Base-by-base conservation (phyloP, 176 grass and related monocot genomes). In the Canna indica region DNA sequence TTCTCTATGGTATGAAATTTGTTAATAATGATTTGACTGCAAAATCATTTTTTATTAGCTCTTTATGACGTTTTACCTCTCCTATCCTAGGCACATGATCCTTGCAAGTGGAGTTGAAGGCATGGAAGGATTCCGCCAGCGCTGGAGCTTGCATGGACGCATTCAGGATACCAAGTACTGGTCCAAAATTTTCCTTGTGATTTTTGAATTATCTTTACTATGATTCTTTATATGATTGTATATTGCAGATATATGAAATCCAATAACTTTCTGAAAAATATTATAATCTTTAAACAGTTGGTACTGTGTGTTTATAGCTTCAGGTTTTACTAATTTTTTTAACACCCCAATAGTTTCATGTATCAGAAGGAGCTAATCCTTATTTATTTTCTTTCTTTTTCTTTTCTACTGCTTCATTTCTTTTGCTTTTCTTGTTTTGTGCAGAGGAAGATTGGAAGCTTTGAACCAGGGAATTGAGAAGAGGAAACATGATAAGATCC, bases 371-470 rank as follows among this genome's bases (percentile, higher is more conserved):
- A n/a, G 35, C 13, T n/a, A n/a, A 20, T 56, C 38, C 2, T 31
- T 58, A 26, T 38, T 11, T 10, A 13, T 18, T 38, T 14, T 29
- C 22, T 74, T 63, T 63, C 36, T 46, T 9, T 60, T 68, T 26
- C 4, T 32, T 32, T 30, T 30, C 14, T 30, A n/a, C n/a, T n/a
- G n/a, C n/a, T n/a, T n/a, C n/a, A n/a, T n/a, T n/a, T n/a, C n/a
- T n/a, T n/a, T n/a, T n/a, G n/a, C n/a, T n/a, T n/a, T n/a, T n/a
- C n/a, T n/a, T 60, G 4, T 68, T 13, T 15, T 38, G 64, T 73
- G 62, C 71, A 99, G 89, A 61, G 90, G 89, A 81, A 85, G 94
- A 59, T 69, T 90, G 50, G 94, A 88, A 82, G 86, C 89, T 14
- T 66, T 97, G 52, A 97, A 90, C 66, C 47, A 35, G 72, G 89